phyloP scores from a whole-genome alignment of 2,329 filamentous ascomycete genomes.

The Sarocladium oryzae region DNA sequence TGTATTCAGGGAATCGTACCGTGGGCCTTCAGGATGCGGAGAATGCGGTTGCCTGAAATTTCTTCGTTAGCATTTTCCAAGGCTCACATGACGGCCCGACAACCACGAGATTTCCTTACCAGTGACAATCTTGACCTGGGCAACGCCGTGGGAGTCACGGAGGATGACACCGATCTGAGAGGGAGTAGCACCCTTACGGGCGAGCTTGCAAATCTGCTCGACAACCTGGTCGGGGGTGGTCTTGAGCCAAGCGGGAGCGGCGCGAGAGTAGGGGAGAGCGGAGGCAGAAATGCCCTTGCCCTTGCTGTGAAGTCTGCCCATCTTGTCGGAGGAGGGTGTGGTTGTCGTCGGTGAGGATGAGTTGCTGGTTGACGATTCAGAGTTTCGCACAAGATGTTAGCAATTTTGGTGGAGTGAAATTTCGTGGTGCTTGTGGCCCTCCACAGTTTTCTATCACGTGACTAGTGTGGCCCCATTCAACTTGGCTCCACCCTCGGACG shows the following conservation, averaged over 20 bases:
- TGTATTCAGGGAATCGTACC: slow-evolving; percentile 61
- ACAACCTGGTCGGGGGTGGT: slow-evolving; percentile 97
- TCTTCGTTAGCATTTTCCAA: slow-evolving; percentile 31
- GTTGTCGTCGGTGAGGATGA: slow-evolving; percentile 18
- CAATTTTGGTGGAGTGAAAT: slow-evolving; percentile 35
- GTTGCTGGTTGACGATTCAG: slow-evolving; percentile 12
- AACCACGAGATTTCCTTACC: too few relatives aligned
- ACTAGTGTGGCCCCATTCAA: not conserved
- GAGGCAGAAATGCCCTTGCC: slow-evolving; percentile 98
- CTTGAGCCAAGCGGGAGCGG: slow-evolving; percentile 92
- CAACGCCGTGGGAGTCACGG: slow-evolving; percentile 95
- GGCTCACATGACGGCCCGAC: too few relatives aligned
- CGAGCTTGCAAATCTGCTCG: slow-evolving; percentile 98
- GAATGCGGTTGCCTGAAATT: slow-evolving; percentile 89
- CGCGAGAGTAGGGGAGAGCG: slow-evolving; percentile 94
- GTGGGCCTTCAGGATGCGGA: slow-evolving; percentile 94
- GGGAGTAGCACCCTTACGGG: slow-evolving; percentile 96
- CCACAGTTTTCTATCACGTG: slow-evolving; percentile 3
- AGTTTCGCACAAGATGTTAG: slow-evolving; percentile 11
- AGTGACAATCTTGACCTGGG: slow-evolving; percentile 95
- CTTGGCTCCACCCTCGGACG: not conserved
- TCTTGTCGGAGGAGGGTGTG: slow-evolving; percentile 45
- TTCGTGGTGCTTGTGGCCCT: slow-evolving; percentile 18
- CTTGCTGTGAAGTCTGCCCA: slow-evolving; percentile 98
- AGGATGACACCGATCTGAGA: slow-evolving; percentile 99